These are phyloP conservation scores for Stenocarpella maydis DNA, from an alignment of 2,329 filamentous ascomycete genomes.

Conservation along the genomic window DNA sequence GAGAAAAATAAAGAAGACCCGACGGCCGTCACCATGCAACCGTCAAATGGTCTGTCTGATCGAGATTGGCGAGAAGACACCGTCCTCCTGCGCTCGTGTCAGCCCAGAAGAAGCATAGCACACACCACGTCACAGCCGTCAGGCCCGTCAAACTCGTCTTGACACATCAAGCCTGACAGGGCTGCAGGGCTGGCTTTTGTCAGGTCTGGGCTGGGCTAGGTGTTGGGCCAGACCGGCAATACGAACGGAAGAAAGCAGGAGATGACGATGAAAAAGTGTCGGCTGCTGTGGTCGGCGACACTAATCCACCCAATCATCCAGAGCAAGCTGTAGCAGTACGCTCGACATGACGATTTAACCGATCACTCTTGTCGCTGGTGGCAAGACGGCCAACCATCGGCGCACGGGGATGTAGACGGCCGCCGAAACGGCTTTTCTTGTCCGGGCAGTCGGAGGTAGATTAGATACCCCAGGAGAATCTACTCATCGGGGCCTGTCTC, in stretches of 20 bases:
- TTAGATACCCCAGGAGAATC: background rate
- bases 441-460: background rate
- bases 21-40: conserved; percentile 24
- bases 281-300: conserved; percentile 17
- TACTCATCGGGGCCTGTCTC: background rate
- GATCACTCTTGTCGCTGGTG: background rate
- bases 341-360: background rate
- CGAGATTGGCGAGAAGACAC: background rate
- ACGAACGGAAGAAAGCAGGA: background rate
- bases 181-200: conserved; percentile 4
- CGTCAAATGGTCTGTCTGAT: conserved; percentile 23
- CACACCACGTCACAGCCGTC: conserved; percentile 6
- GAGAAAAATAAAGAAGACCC: background rate
- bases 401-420: background rate
- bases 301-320: conserved; percentile 7
- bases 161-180: conserved; percentile 8
- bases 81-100: background rate
- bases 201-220: background rate
- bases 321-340: background rate
- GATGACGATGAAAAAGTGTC: background rate
- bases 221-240: background rate
- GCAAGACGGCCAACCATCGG: background rate
- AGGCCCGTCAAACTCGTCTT: background rate
- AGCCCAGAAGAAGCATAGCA: background rate
- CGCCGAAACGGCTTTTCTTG: background rate